A percentile compares a stretch with the other conserved stretches of the same genome.
Conservation (phyloP, 805 yeast species). For the Tetrapisispora taiwanensis region DNA sequence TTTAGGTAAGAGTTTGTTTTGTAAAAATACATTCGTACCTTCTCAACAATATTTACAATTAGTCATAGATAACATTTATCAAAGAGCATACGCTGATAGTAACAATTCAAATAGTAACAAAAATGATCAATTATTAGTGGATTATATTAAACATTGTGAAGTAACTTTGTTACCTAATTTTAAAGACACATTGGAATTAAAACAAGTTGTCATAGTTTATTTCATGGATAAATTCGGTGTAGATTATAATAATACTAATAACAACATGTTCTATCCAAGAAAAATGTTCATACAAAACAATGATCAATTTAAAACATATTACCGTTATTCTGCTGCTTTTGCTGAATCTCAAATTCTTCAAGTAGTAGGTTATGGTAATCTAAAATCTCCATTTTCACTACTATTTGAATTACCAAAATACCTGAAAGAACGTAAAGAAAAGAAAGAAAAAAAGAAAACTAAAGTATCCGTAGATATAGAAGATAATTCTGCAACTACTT, state of each 20-base stretch:
- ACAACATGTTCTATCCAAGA: conserved; percentile 40
- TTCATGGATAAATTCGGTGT: conserved; percentile 55
- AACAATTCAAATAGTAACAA: conserved; percentile 9
- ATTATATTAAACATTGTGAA: conserved; percentile 46
- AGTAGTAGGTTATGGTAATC: conserved; percentile 67
- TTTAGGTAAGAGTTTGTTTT: conserved; percentile 67
- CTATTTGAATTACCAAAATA: conserved; percentile 64
- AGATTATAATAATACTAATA: conserved; percentile 49
- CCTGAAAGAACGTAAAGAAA: conserved; percentile 58
- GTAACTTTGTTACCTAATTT: conserved; percentile 52
- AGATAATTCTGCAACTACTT: conserved; percentile 4
- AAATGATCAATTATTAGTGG: conserved; percentile 18
- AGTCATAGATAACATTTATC: conserved; percentile 71
- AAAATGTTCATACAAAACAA: conserved; percentile 31
- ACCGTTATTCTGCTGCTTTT: conserved; percentile 63
- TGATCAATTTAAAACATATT: conserved; percentile 51
- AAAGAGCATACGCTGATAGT: conserved; percentile 35
- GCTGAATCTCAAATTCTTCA: conserved; percentile 70
- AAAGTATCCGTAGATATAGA: conserved; percentile 4
- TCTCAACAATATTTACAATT: conserved; percentile 66
- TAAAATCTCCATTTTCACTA: conserved; percentile 66
- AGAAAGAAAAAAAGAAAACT: conserved; percentile 51
- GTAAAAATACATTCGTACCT: conserved; percentile 78
- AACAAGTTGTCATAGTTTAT: conserved; percentile 52
- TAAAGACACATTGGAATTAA: conserved; percentile 43